Conservation (phyloP, 2,329 filamentous ascomycete species). For the Niveomyces coronatus region DNA sequence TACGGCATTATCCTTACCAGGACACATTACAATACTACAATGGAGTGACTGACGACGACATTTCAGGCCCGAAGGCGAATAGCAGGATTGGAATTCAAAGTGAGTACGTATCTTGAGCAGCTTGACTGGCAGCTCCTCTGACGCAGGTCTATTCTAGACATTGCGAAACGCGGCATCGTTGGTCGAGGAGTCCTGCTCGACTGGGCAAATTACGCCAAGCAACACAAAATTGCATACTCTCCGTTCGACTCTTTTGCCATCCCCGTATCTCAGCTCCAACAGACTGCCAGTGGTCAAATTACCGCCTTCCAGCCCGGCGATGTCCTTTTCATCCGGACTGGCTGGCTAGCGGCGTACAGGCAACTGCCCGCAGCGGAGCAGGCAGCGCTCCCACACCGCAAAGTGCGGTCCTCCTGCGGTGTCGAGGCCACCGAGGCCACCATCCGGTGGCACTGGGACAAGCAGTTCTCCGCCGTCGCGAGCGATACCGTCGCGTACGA, state of each 20-base stretch:
- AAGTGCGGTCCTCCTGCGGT: neutral
- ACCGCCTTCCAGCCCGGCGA: neutral
- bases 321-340: conserved; percentile 5
- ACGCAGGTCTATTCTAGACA: too few relatives aligned
- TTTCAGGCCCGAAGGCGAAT: neutral
- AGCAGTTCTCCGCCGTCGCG: neutral
- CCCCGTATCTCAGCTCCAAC: neutral
- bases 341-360: conserved; percentile 1
- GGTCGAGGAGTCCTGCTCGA: conserved; percentile 4
- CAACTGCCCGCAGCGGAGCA: neutral
- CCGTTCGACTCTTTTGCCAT: neutral
- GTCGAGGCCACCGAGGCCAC: neutral
- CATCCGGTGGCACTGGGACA: conserved; percentile 1
- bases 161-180: neutral
- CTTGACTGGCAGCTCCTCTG: too few relatives aligned
- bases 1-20: conserved; percentile 4
- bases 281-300: neutral
- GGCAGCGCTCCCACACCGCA: neutral
- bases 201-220: neutral
- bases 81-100: conserved; percentile 3
- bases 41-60: neutral
- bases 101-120: neutral
- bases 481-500: neutral
- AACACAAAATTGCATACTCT: neutral
- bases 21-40: conserved; percentile 7